Evolutionary conservation across 257 asterid species (phyloP).

Genomic region (Fraxinus anomala): DNA sequence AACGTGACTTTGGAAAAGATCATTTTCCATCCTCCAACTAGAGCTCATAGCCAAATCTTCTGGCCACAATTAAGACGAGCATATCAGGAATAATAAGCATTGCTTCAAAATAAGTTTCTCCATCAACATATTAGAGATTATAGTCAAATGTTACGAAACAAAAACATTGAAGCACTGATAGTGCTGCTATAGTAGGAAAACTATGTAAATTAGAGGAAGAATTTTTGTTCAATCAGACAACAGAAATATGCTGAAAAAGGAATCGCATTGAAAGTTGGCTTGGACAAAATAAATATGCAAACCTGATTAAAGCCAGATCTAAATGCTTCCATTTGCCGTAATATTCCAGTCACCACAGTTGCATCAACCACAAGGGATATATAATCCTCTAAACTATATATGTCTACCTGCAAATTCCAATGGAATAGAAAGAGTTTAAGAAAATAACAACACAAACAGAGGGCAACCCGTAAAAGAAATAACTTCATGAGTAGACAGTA

Average conservation of each 20-base stretch:
- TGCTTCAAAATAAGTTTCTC: background rate
- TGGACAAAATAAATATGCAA: constrained; percentile 15
- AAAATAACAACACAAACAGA: background rate
- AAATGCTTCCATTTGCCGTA: constrained; percentile 89
- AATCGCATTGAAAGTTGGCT: constrained; percentile 2
- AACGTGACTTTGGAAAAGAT: background rate
- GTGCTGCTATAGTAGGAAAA: background rate
- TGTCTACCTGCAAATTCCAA: constrained; percentile 64
- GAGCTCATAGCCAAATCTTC: background rate
- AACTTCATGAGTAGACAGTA: background rate
- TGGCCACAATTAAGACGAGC: background rate
- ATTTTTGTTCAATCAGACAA: background rate
- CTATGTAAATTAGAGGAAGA: background rate
- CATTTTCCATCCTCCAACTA: background rate
- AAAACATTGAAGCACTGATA: background rate
- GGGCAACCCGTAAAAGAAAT: constrained; percentile 9
- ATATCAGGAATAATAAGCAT: background rate
- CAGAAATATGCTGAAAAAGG: background rate
- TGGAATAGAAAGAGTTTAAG: background rate
- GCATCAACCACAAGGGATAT: constrained; percentile 82
- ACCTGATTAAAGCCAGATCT: constrained; percentile 98
- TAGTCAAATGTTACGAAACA: background rate
- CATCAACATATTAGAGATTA: background rate
- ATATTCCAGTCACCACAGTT: constrained; percentile 76
- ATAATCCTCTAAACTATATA: constrained; percentile 79